A percentile compares a stretch with the other conserved stretches of the same genome.
Conservation (phyloP, 345 rosid species). For the Lagerstroemia speciosa region DNA sequence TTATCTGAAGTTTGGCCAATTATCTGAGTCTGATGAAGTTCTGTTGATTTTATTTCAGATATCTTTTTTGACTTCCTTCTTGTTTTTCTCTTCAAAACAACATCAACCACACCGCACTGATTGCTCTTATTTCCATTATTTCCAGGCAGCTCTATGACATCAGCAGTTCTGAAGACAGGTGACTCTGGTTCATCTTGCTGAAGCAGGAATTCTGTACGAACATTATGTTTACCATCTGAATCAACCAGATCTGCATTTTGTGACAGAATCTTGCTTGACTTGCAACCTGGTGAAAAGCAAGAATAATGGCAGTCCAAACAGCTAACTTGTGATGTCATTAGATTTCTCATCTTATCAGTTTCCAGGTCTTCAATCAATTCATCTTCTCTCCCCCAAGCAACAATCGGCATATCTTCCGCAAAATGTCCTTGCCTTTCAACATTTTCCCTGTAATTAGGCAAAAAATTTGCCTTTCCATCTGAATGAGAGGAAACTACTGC, state of each 20-base stretch:
- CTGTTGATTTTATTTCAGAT: conserved; percentile 44
- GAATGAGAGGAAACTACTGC: conserved; percentile 26
- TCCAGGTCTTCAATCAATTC: conserved; percentile 13
- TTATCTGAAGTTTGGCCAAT: conserved; percentile 14
- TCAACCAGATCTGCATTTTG: conserved; percentile 5
- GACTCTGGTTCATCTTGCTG: conserved; percentile 1
- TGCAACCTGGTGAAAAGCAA: background rate
- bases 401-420: conserved; percentile 16
- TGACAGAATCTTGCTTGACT: background rate
- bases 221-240: conserved; percentile 5
- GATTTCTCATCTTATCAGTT: conserved; percentile 14
- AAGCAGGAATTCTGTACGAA: conserved; percentile 5
- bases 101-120: conserved; percentile 19
- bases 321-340: background rate
- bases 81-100: conserved; percentile 37
- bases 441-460: conserved; percentile 11
- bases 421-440: conserved; percentile 11
- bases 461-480: conserved; percentile 23
- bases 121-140: conserved; percentile 25
- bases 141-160: conserved; percentile 16
- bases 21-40: conserved; percentile 25
- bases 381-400: conserved; percentile 15
- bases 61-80: conserved; percentile 60
- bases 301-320: conserved; percentile 2
- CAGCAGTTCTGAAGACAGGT: conserved; percentile 15